Evolutionary conservation across 2,329 filamentous ascomycete species (phyloP), one percentile per base, ranked within the genome.

Genomic region (Teratosphaeria gauchensis): DNA sequence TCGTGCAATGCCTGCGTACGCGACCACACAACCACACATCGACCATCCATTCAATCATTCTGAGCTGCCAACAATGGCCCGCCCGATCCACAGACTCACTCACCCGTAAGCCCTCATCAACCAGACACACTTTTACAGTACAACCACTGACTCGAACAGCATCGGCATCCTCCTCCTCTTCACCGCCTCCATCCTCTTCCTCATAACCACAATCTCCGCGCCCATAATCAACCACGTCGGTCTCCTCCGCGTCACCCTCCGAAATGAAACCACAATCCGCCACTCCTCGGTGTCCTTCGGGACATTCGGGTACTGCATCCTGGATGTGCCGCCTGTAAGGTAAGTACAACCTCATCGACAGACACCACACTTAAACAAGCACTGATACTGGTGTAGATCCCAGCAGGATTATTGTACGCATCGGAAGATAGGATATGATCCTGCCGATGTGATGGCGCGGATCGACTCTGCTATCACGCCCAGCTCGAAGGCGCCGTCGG

Each of bases 161-260:
- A 52, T 84, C 57, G 83, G 82, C 70, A 80, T 81, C 31, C 78
- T 83, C 63, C 71, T 85, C 65, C 76, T 86, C 54, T 76, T 86
- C 58, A 72, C 75, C 38, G 76, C 82, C 51, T 75, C 79, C 53
- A 73, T 84, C 56, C 76, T 86, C 54, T 76, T 86, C 58, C 71
- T 86, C 60, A 74, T 86, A 62, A 80, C 81, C 58, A 78, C 77
- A 61, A 81, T 86, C 61, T 81, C 83, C 2, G 74, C 83, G 0
- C 84, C 84, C 8, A 80, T 86, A 51, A 77, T 84, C 64, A 75
- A 82, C 65, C 65, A 78, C 63, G 75, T 85, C 51, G 73, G 77
- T 52, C 72, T 87, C 42, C 69, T 86, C 58, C 78, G 76, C 59
- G 77, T 86, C 60, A 72, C 76, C 55, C 72, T 84, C 21, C 70